Conservation (phyloP, 129 eudicot genomes). For the Ambrosia trifida region DNA sequence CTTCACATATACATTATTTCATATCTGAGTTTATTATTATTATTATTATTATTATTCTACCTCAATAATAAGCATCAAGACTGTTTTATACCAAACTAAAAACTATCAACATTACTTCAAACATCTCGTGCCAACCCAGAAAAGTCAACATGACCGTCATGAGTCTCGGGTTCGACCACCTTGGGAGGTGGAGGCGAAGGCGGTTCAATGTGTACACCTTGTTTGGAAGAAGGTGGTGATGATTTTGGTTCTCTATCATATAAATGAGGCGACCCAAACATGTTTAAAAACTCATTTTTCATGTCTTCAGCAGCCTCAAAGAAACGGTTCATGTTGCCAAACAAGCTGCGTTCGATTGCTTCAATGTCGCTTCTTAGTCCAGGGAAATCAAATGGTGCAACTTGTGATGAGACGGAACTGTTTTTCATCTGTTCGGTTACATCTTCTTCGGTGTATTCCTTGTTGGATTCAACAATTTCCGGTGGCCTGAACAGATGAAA, state of each 20-base stretch:
- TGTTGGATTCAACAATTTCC: conserved; percentile 72
- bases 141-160: conserved; percentile 74
- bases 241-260: conserved; percentile 48
- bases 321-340: conserved; percentile 58
- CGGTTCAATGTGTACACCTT: conserved; percentile 46
- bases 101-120: conserved; percentile 24
- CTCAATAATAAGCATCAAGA: conserved; percentile 7
- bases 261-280: conserved; percentile 48
- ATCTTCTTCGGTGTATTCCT: conserved; percentile 93
- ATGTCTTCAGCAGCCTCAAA: conserved; percentile 92
- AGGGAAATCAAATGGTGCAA: conserved; percentile 52
- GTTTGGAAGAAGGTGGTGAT: conserved; percentile 28
- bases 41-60: conserved; percentile 25
- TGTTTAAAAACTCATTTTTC: conserved; percentile 55
- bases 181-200: conserved; percentile 26
- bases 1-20: not conserved
- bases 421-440: conserved; percentile 60
- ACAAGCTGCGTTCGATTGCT: conserved; percentile 67
- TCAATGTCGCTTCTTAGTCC: conserved; percentile 84
- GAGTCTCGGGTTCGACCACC: conserved; percentile 13
- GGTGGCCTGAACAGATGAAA: conserved; percentile 54
- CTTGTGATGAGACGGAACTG: conserved; percentile 47
- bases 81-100: not conserved
- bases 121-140: conserved; percentile 82
- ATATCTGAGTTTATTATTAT: conserved; percentile 9